Evolutionary conservation across 2,329 filamentous ascomycete species (phyloP).

Genomic region (Pseudogymnoascus sp.): DNA sequence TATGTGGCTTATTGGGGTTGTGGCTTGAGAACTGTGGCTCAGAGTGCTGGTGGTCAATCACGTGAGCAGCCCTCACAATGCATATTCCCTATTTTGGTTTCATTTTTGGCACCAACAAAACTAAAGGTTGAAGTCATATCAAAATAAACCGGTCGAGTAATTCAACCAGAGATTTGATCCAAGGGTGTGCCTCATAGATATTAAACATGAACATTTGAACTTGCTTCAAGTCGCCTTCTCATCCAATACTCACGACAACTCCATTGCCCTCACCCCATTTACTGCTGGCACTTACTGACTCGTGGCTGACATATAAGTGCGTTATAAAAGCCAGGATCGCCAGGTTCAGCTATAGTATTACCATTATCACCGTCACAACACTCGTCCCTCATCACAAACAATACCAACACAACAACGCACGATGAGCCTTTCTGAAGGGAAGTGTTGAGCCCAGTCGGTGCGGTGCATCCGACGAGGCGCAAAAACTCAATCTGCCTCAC

Average conservation of each 20-base stretch:
- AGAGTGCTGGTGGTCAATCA: neutral
- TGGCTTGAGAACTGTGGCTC: conserved; percentile 5
- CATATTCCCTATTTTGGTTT: neutral
- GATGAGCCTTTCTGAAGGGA: neutral
- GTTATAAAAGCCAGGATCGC: neutral
- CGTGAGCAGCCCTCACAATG: neutral
- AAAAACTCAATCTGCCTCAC: neutral
- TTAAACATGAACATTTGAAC: neutral
- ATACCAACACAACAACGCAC: neutral
- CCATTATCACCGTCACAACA: neutral
- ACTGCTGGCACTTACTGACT: neutral
- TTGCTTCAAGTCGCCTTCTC: neutral
- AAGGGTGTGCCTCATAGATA: neutral
- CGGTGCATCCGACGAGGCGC: neutral
- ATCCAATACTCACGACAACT: neutral
- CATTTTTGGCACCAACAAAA: neutral
- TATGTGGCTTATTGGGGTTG: conserved; percentile 2
- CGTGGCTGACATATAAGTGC: neutral
- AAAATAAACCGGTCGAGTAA: neutral
- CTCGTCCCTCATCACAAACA: neutral
- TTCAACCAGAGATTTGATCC: neutral
- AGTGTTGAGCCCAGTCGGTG: neutral
- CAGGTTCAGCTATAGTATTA: neutral
- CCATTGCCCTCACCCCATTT: neutral
- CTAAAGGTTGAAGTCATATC: neutral